A percentile compares a stretch with the other conserved stretches of the same genome.
These are phyloP conservation scores for Phytopythium oedochilum DNA, from an alignment of 352 stramenopile genomes.

Conservation along the genomic window DNA sequence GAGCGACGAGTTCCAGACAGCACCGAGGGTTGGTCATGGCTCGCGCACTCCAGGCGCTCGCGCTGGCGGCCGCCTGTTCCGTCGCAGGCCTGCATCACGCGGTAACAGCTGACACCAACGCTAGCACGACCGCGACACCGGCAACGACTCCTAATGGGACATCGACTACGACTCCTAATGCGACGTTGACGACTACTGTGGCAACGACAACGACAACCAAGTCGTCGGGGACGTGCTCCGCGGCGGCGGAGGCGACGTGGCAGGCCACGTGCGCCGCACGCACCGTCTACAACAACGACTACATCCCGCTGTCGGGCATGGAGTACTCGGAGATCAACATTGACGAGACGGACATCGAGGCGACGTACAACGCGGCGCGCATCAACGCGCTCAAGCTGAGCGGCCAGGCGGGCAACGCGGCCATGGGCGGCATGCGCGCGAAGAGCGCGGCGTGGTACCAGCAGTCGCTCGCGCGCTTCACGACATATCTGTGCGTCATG, in stretches of 20 bases:
- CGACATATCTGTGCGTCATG: slow-evolving; percentile 69
- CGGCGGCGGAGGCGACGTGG: slow-evolving; percentile 40
- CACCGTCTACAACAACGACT: slow-evolving; percentile 45
- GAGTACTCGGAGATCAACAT: slow-evolving; percentile 51
- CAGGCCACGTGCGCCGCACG: slow-evolving; percentile 50
- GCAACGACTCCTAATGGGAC: too few species aligned
- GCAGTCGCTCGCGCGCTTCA: slow-evolving; percentile 50
- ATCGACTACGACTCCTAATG: background rate
- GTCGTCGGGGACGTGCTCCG: slow-evolving; percentile 44
- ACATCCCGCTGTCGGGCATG: slow-evolving; percentile 53
- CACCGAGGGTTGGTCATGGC: background rate
- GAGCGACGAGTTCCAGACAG: background rate
- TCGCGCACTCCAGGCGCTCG: background rate
- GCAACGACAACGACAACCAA: background rate
- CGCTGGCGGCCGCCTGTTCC: background rate
- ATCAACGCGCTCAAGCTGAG: slow-evolving; percentile 66
- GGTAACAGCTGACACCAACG: background rate
- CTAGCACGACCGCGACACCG: background rate
- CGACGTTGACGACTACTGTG: background rate
- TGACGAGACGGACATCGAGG: slow-evolving; percentile 45
- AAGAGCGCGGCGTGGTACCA: slow-evolving; percentile 69
- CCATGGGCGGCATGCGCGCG: slow-evolving; percentile 68
- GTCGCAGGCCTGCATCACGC: background rate
- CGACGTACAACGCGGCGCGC: slow-evolving; percentile 67
- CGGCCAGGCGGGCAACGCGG: slow-evolving; percentile 44